Evolutionary conservation across 139 green algal species (phyloP).

Genomic region (Chlamydomonas sphaeroides): DNA sequence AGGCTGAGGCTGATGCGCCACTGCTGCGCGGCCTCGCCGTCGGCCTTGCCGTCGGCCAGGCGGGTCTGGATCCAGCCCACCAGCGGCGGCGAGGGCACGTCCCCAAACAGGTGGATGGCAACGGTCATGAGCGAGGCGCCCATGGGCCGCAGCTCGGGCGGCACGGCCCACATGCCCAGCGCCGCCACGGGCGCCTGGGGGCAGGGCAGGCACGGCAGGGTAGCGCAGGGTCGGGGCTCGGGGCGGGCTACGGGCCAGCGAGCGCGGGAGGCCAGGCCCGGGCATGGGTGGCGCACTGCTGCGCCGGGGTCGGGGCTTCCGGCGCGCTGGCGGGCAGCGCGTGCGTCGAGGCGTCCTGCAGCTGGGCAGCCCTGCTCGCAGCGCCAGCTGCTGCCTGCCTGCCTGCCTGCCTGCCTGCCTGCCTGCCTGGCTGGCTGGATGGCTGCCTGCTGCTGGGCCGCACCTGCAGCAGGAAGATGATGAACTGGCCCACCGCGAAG

Average conservation of each 20-base stretch:
- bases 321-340: no score
- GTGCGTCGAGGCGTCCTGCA: no score
- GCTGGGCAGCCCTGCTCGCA: no score
- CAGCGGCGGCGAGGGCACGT: constrained; percentile 92
- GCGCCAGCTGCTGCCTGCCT: no score
- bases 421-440: no score
- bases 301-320: neutral
- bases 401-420: no score
- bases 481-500: constrained; percentile 77
- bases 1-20: constrained; percentile 67
- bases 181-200: constrained; percentile 78
- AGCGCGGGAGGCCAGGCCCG: neutral
- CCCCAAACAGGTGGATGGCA: constrained; percentile 90
- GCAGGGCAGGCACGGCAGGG: neutral
- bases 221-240: constrained; percentile 10
- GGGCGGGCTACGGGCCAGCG: neutral
- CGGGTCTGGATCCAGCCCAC: constrained; percentile 81
- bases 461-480: constrained; percentile 81
- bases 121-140: constrained; percentile 85
- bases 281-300: neutral
- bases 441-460: no score
- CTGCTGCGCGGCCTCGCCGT: constrained; percentile 42
- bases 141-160: constrained; percentile 78
- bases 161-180: constrained; percentile 90
- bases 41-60: constrained; percentile 38